Base-by-base conservation (phyloP, 2,329 filamentous ascomycete species). In the Ceratocystis lukuohia region DNA sequence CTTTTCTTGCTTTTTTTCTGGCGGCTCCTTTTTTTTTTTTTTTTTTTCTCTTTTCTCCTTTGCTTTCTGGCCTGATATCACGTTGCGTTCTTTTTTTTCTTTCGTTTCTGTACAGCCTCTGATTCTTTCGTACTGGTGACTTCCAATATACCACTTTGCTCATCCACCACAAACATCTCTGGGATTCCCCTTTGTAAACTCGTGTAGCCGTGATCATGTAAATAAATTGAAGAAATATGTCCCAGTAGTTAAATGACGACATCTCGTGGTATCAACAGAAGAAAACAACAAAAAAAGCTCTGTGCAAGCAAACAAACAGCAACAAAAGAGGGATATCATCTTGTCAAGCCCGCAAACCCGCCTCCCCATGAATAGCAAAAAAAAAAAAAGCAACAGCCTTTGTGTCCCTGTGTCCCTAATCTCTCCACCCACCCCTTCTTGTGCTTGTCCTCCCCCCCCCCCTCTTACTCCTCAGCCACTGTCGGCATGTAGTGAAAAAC, bases 311-410 rank as follows among this genome's bases (percentile, higher is more conserved):
- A 37, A 28, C 28, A 59, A 59, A 59, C 33, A 41, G 37, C 8
- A 59, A 57, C 53, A 17, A 59, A 57, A 33, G 7, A 37, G 56
- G 56, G 15, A 59, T 59, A 59, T 59, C 56, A 59, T 59, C 56
- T 30, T 37, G 56, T n/a, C 30, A 33, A 59, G 17, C 41, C 46
- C 46, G 37, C 41, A 45, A 15, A 45, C 37, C 33, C 12, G 20
- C 48, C 30, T 41, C 44, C 17, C 5, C 46, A 25, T 46, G n/a
- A 30, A 15, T 28, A 30, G 20, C n/a, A 63, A 25, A 25, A 5
- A 15, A 20, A 20, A 50, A 30, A 57, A 56, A 64, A 64, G 45
- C 48, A 53, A 53, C 48, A 56, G 62, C 46, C 8, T 62, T 62
- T 62, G n/a, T 45, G 4, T 20, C 30, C 50, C 33, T 5, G 4